Percentiles rank a stretch among this genome's conserved stretches.
Evolutionary conservation across 306 rosid genomes (phyloP).

Genomic region (Sesbania bispinosa): DNA sequence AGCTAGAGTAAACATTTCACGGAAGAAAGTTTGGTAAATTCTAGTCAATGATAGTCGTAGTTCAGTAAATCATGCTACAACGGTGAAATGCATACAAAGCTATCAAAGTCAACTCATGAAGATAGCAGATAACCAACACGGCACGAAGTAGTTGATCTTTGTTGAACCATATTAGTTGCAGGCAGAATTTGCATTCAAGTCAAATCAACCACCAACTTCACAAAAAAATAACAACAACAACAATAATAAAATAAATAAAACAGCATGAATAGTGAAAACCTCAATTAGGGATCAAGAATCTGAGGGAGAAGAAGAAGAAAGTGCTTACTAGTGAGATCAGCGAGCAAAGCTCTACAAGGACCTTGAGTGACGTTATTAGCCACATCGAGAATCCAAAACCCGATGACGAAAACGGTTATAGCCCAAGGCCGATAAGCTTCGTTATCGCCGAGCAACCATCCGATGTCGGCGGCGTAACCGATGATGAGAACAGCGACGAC

Average conservation of each 20-base stretch:
- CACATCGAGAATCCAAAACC: conserved; percentile 84
- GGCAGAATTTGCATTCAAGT: neutral
- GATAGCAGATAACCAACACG: neutral
- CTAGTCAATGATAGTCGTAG: neutral
- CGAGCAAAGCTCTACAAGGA: conserved; percentile 86
- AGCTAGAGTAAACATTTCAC: neutral
- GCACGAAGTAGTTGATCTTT: neutral
- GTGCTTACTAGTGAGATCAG: conserved; percentile 76
- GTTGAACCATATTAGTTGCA: neutral
- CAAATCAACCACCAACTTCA: neutral
- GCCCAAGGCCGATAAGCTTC: conserved; percentile 58
- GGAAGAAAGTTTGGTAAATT: neutral
- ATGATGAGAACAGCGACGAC: conserved; percentile 58
- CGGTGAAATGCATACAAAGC: neutral
- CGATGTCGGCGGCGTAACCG: conserved; percentile 79
- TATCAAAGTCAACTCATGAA: conserved; percentile 18
- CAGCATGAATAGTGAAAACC: neutral
- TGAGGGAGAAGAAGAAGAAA: neutral
- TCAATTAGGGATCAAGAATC: conserved; percentile 14
- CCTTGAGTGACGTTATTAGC: conserved; percentile 86
- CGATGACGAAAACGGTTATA: conserved; percentile 53
- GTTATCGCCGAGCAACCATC: conserved; percentile 66
- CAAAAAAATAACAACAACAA: no score
- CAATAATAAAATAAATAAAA: neutral
- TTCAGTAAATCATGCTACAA: neutral